These are phyloP conservation scores for Gaertneriomyces sp. DNA, from an alignment of 192 early-diverging fungal species.

Conservation along the genomic window DNA sequence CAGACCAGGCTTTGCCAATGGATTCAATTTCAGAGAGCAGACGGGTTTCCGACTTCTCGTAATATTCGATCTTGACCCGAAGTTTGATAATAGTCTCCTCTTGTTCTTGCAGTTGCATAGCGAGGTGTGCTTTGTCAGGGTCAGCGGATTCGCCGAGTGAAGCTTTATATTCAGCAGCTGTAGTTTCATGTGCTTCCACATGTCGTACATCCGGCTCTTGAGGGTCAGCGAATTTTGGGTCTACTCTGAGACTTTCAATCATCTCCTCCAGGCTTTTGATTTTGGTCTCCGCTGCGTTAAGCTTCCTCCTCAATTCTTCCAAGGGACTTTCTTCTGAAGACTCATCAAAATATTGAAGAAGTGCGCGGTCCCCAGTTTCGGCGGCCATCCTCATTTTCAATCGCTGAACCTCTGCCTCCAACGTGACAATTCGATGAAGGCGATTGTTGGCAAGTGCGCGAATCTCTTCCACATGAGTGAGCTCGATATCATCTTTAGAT, in stretches of 20 bases:
- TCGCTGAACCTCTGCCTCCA: slow-evolving; percentile 43
- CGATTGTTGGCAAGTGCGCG: slow-evolving; percentile 31
- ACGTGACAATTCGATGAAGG: slow-evolving; percentile 31
- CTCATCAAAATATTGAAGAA: slow-evolving; percentile 43
- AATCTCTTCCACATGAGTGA: slow-evolving; percentile 37
- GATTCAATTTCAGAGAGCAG: slow-evolving; percentile 64
- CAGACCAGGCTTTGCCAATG: slow-evolving; percentile 63
- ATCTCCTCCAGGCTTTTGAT: slow-evolving; percentile 4
- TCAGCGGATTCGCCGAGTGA: no score
- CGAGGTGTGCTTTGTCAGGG: slow-evolving; percentile 1
- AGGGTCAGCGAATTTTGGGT: neutral
- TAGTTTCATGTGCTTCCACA: no score
- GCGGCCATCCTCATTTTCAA: slow-evolving; percentile 41
- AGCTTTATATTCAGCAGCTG: no score
- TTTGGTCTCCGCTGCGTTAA: slow-evolving; percentile 5
- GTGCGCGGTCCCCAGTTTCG: slow-evolving; percentile 32
- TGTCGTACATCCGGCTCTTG: no score
- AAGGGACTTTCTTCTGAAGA: slow-evolving; percentile 33
- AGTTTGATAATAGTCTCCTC: slow-evolving; percentile 52
- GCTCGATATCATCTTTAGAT: slow-evolving; percentile 41
- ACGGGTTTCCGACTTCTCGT: slow-evolving; percentile 53
- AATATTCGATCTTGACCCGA: slow-evolving; percentile 50
- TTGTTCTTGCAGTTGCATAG: slow-evolving; percentile 23
- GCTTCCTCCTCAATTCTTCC: slow-evolving; percentile 23
- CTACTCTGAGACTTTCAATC: neutral